Conservation (phyloP, 2,329 filamentous ascomycete species). For the Dothideomycetes sp. region DNA sequence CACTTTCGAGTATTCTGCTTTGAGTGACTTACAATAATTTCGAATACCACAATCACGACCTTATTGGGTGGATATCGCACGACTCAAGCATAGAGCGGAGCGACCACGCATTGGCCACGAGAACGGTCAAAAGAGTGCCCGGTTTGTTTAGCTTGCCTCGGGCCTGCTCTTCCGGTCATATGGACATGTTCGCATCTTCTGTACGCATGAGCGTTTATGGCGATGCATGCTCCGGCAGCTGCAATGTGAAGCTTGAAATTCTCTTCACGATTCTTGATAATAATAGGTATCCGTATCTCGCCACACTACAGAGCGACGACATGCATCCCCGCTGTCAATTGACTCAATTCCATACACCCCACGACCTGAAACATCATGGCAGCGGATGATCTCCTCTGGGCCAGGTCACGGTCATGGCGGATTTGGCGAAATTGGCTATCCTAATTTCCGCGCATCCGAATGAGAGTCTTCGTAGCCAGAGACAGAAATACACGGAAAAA, state of each 20-base stretch:
- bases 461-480: constrained; percentile 6
- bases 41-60: constrained; percentile 5
- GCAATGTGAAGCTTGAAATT: not conserved
- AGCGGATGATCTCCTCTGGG: constrained; percentile 8
- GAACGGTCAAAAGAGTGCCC: not conserved
- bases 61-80: not conserved
- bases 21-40: not conserved
- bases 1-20: not conserved
- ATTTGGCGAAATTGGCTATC: constrained; percentile 1
- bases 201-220: constrained; percentile 1
- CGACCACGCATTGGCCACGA: constrained; percentile 1
- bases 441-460: constrained; percentile 10
- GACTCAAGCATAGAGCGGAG: not conserved
- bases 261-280: no score
- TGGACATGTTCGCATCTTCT: constrained; percentile 1
- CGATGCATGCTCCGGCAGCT: not conserved
- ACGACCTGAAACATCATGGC: not conserved
- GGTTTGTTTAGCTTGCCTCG: constrained; percentile 9
- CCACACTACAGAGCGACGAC: not conserved
- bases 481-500: constrained; percentile 1
- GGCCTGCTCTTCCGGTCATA: constrained; percentile 2
- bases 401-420: not conserved
- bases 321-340: not conserved
- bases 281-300: not conserved
- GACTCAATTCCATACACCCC: no score